These are phyloP conservation scores for Oehlia diaphana DNA, from an alignment of 192 early-diverging fungal species.

Conservation along the genomic window DNA sequence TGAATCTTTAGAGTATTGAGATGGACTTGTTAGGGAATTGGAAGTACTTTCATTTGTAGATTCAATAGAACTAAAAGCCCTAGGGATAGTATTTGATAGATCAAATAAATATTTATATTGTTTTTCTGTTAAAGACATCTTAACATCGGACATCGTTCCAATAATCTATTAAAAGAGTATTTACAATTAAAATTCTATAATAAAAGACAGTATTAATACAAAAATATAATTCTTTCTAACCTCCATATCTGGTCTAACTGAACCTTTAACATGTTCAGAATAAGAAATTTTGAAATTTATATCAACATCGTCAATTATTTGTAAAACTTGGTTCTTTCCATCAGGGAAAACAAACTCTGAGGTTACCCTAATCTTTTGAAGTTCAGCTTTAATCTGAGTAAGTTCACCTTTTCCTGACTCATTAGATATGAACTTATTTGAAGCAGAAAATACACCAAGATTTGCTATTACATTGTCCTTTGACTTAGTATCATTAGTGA, in stretches of 20 bases:
- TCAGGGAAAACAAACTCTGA: conserved; percentile 52
- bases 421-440: conserved; percentile 68
- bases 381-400: conserved; percentile 62
- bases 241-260: conserved; percentile 58
- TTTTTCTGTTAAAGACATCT: conserved; percentile 73
- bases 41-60: conserved; percentile 30
- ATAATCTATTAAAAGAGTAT: conserved; percentile 35
- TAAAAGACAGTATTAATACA: not conserved
- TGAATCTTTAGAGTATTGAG: conserved; percentile 4
- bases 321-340: conserved; percentile 52
- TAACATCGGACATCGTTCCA: conserved; percentile 71
- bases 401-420: conserved; percentile 51
- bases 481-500: conserved; percentile 62
- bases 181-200: not conserved
- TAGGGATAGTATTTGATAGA: conserved; percentile 52
- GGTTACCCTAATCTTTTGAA: conserved; percentile 60
- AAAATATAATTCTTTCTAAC: not conserved
- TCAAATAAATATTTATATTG: conserved; percentile 86
- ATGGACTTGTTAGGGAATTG: conserved; percentile 2
- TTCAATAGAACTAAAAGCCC: conserved; percentile 41
- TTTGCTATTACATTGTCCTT: conserved; percentile 73
- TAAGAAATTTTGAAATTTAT: conserved; percentile 68
- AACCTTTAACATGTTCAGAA: conserved; percentile 53
- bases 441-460: conserved; percentile 84
- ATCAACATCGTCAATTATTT: conserved; percentile 87